A percentile compares a stretch with the other conserved stretches of the same genome.
These are phyloP conservation scores for Malassezia yamatoensis DNA, from an alignment of 1,284 basidiomycete genomes.

Conservation along the genomic window DNA sequence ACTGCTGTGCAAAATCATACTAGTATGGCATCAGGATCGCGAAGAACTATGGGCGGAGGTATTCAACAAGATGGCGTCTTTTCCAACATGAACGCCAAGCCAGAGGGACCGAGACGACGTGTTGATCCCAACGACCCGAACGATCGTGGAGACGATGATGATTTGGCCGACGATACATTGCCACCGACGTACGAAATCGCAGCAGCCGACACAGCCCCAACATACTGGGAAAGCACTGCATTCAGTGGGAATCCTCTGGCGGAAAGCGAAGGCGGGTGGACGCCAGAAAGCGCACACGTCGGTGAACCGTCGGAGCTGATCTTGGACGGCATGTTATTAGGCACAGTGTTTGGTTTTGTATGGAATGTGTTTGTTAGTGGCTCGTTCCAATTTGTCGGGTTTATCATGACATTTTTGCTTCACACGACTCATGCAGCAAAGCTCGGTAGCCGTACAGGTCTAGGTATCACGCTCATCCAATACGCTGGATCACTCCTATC, in stretches of 20 bases:
- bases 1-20: conserved; percentile 10
- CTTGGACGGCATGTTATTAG: conserved; percentile 55
- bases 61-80: conserved; percentile 88
- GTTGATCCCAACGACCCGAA: conserved; percentile 24
- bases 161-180: conserved; percentile 52
- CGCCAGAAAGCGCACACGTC: conserved; percentile 39
- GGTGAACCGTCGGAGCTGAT: conserved; percentile 53
- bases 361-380: conserved; percentile 75
- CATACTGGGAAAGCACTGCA: conserved; percentile 94
- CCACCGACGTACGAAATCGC: conserved; percentile 73
- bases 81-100: conserved; percentile 86
- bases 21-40: background rate
- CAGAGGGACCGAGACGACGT: conserved; percentile 50
- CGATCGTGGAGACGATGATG: conserved; percentile 57
- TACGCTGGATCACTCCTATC: conserved; percentile 47
- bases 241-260: conserved; percentile 55
- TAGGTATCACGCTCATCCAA: conserved; percentile 79
- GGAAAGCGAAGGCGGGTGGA: conserved; percentile 38
- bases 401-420: conserved; percentile 45
- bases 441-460: conserved; percentile 81
- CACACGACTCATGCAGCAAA: conserved; percentile 78
- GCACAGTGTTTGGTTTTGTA: conserved; percentile 62
- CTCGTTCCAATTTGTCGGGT: conserved; percentile 82
- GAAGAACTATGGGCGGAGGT: conserved; percentile 57
- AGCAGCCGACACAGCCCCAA: conserved; percentile 78